A percentile compares a stretch with the other conserved stretches of the same genome.
These are phyloP conservation scores for Phylloporus sp. DNA, from an alignment of 768 basidiomycete genomes.

Conservation along the genomic window DNA sequence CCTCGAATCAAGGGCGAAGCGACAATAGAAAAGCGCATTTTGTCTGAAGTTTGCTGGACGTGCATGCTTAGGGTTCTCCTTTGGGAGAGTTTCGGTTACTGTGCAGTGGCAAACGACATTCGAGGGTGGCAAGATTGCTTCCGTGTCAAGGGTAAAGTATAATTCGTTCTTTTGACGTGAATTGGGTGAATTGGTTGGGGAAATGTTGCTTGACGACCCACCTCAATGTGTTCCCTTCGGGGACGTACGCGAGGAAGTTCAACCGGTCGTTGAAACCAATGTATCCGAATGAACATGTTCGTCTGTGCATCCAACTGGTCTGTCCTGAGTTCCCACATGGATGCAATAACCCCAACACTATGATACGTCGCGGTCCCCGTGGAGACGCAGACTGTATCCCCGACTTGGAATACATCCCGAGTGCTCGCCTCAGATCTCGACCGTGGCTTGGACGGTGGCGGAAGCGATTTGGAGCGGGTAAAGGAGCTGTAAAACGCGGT, in stretches of 20 bases:
- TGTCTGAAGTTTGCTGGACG: conserved; percentile 9
- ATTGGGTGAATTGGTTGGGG: background rate
- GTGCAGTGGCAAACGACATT: conserved; percentile 49
- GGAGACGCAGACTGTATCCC: conserved; percentile 63
- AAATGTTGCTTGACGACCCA: conserved; percentile 26
- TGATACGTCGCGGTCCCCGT: conserved; percentile 40
- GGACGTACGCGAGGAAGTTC: conserved; percentile 59
- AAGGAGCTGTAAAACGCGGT: conserved; percentile 31
- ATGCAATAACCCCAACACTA: conserved; percentile 64
- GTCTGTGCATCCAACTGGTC: conserved; percentile 27
- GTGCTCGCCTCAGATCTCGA: conserved; percentile 5
- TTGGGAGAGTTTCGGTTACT: conserved; percentile 33
- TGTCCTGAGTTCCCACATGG: conserved; percentile 55
- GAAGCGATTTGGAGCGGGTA: conserved; percentile 14
- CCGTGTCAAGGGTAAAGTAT: conserved; percentile 55
- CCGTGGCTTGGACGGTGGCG: conserved; percentile 17
- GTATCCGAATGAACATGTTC: conserved; percentile 55
- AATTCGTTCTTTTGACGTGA: conserved; percentile 58
- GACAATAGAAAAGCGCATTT: conserved; percentile 46
- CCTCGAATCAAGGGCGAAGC: conserved; percentile 50
- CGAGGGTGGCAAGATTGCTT: conserved; percentile 45
- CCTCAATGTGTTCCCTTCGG: conserved; percentile 56
- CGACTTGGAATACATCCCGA: conserved; percentile 43
- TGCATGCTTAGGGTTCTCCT: conserved; percentile 8
- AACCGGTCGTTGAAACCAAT: conserved; percentile 70